Evolutionary conservation across 2,329 filamentous ascomycete genomes (phyloP).

Genomic region (Westerdykella aurantiaca): DNA sequence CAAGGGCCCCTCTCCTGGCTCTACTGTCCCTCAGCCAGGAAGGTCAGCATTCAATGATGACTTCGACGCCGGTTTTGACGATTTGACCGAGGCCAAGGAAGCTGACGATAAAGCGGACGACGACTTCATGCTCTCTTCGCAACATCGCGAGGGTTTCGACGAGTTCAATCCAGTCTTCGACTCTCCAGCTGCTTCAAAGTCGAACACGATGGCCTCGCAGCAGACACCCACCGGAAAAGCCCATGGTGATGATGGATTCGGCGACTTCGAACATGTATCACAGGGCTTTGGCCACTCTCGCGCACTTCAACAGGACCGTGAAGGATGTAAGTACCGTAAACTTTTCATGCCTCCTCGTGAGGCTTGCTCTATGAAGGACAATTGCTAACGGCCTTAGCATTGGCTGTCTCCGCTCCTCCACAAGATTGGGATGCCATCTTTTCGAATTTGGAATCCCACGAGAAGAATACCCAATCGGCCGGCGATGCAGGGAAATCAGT

Average conservation of each 20-base stretch:
- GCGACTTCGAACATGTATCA: conserved; percentile 44
- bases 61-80: conserved; percentile 74
- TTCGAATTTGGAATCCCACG: conserved; percentile 63
- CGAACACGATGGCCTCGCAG: conserved; percentile 43
- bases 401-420: conserved; percentile 30
- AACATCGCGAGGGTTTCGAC: conserved; percentile 58
- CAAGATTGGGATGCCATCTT: conserved; percentile 97
- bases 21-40: conserved; percentile 33
- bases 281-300: conserved; percentile 38
- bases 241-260: conserved; percentile 43
- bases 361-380: conserved; percentile 11
- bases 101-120: conserved; percentile 62
- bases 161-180: conserved; percentile 82
- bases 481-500: conserved; percentile 34
- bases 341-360: conserved; percentile 11
- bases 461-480: conserved; percentile 29
- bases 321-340: background rate
- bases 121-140: conserved; percentile 66
- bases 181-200: conserved; percentile 50
- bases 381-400: conserved; percentile 20
- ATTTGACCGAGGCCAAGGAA: conserved; percentile 78
- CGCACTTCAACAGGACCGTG: conserved; percentile 31
- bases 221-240: conserved; percentile 38
- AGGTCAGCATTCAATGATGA: conserved; percentile 63
- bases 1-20: conserved; percentile 24